Base-by-base conservation (phyloP, 306 rosid species). In the Crotalaria pallida region DNA sequence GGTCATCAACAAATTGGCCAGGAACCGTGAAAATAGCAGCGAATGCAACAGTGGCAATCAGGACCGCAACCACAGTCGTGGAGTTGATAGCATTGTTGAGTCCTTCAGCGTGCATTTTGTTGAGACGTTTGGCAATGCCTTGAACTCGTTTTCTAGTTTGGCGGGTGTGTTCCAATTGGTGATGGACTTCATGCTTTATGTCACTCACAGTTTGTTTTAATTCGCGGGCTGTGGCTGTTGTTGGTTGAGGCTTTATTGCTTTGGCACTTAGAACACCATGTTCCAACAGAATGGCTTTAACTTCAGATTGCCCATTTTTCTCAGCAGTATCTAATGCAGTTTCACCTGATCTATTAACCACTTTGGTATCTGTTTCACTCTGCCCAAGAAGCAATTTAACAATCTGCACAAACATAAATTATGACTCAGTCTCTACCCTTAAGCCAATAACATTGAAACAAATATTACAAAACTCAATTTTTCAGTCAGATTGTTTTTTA, bases 11-110 rank as follows among this genome's bases (percentile, higher is more conserved):
- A 10, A 82, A 92, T 58, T 93, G 98, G 23, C 98, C 96, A 0
- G 98, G 98, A 77, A 93, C 91, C 0, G 90, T 86, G 81, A 85
- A 93, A 3, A 93, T 93, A 58, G 96, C 98, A 1, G 98, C 98
- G 36, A 93, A 93, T 7, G 98, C 96, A 0, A 90, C 98, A 0
- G 96, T 93, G 79, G 96, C 98, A 12, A 93, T 93, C 69, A 93
- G 96, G 48, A 93, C 96, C 0, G 98, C 98, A 2, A 90, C 96
- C 5, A 90, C 96, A 0, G 88, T 92, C 1, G 95, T 93, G 29
- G 98, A 93, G 83, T 84, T 88, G 52, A 93, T 93, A 22, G 98
- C 98, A 31, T 93, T 93, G 89, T 93, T 93, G 22, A 93, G 96
- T 44, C 98, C 98, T 67, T 93, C 98, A 0, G 86, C 21, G 50